phyloP scores from a whole-genome alignment of 805 yeast species.

The Cyberlindnera veronae region DNA sequence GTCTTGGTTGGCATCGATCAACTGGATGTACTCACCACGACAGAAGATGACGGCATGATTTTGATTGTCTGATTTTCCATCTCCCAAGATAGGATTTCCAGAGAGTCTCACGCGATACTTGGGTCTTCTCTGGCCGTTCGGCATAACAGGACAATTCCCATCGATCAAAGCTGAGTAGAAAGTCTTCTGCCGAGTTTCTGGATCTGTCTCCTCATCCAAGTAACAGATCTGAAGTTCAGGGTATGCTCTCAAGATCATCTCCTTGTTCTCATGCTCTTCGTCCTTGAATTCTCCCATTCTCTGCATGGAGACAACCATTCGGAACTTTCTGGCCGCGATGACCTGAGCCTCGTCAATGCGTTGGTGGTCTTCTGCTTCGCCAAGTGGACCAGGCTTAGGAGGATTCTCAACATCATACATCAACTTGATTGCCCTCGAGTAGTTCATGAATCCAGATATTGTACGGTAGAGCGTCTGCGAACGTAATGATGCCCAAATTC shows the following conservation, averaged over 20 bases:
- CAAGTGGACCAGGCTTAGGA: constrained; percentile 15
- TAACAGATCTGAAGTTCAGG: constrained; percentile 66
- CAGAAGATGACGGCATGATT: constrained; percentile 71
- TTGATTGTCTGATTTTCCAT: constrained; percentile 83
- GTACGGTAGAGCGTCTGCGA: constrained; percentile 75
- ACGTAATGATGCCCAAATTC: constrained; percentile 75
- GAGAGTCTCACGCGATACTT: constrained; percentile 62
- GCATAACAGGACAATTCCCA: constrained; percentile 59
- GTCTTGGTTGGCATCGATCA: constrained; percentile 83
- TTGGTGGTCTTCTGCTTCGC: constrained; percentile 32
- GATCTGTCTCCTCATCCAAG: constrained; percentile 47
- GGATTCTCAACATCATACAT: constrained; percentile 56
- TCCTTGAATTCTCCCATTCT: constrained; percentile 48
- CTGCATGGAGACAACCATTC: constrained; percentile 66
- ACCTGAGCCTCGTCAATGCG: constrained; percentile 44
- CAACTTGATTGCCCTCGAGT: constrained; percentile 62
- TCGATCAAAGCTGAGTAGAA: constrained; percentile 69
- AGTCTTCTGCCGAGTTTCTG: constrained; percentile 34
- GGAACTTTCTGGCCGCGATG: constrained; percentile 59
- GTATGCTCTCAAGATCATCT: constrained; percentile 57
- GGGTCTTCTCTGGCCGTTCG: constrained; percentile 56
- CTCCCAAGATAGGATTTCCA: constrained; percentile 81
- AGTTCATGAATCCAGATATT: constrained; percentile 70
- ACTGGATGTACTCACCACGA: too few species aligned
- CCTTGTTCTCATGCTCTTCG: constrained; percentile 58